Conservation (phyloP, 768 basidiomycete genomes). For the Boletus rex-veris region DNA sequence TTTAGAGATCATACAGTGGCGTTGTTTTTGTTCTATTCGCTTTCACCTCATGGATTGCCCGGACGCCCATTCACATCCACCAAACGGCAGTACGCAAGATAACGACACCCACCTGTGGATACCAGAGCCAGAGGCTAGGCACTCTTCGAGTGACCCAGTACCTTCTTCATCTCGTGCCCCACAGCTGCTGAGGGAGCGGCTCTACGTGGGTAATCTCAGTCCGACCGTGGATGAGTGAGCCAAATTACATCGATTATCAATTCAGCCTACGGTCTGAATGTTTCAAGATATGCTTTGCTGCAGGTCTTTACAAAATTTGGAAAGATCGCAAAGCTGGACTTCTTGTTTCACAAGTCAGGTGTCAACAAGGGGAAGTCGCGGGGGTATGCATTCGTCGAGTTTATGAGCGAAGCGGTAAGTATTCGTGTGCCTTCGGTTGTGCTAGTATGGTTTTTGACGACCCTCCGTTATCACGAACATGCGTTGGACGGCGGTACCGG, state of each 20-base stretch:
- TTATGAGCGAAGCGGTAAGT: conserved; percentile 74
- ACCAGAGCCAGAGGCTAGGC: conserved; percentile 24
- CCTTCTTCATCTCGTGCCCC: conserved; percentile 27
- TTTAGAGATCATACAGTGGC: not conserved
- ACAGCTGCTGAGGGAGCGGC: conserved; percentile 57
- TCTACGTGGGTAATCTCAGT: conserved; percentile 89
- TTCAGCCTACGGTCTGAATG: conserved; percentile 9
- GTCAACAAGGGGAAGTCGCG: conserved; percentile 87
- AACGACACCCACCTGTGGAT: conserved; percentile 29
- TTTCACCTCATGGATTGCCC: conserved; percentile 13
- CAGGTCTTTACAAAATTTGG: conserved; percentile 91
- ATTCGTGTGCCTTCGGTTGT: conserved; percentile 16
- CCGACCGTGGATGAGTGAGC: conserved; percentile 83
- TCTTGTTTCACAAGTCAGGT: conserved; percentile 92
- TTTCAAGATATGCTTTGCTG: conserved; percentile 74
- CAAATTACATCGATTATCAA: not conserved
- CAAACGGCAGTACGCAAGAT: conserved; percentile 5
- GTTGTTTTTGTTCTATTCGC: not conserved
- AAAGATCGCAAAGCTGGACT: conserved; percentile 90
- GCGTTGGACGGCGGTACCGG: conserved; percentile 17
- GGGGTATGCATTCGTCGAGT: conserved; percentile 95
- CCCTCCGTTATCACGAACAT: conserved; percentile 19
- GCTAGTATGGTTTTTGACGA: conserved; percentile 24
- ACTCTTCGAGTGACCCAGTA: conserved; percentile 13
- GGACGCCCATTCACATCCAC: not conserved